phyloP scores from a whole-genome alignment of 305 asterid species.

The Coffea humblotiana region DNA sequence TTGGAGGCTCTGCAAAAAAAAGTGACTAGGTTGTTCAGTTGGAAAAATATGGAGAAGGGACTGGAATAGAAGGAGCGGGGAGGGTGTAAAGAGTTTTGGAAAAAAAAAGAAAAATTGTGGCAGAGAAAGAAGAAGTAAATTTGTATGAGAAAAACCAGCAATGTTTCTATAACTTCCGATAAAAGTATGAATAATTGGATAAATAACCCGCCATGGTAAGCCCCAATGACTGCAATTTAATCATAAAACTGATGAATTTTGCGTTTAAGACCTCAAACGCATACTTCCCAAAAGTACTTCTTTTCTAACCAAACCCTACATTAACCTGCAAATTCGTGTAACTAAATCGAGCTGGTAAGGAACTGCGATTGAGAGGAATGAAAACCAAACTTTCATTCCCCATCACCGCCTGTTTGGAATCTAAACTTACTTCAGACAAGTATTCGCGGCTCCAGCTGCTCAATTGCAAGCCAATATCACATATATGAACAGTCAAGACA shows the following conservation, averaged over 20 bases:
- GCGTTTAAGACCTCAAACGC: not conserved
- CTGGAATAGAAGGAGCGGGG: no score
- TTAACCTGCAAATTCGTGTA: not conserved
- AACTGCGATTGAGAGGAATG: not conserved
- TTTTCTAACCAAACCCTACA: not conserved
- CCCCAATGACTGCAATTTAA: not conserved
- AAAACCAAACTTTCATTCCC: not conserved
- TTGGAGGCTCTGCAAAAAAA: no score
- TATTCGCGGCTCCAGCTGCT: not conserved
- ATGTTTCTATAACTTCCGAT: no score
- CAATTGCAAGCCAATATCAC: not conserved
- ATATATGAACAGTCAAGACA: not conserved
- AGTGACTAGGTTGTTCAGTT: no score
- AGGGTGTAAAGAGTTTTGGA: no score
- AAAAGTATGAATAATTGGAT: no score
- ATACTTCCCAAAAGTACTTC: not conserved
- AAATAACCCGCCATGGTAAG: slow-evolving; percentile 8
- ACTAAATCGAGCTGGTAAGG: not conserved
- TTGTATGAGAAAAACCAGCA: no score
- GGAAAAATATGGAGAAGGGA: no score
- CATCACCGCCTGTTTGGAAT: not conserved
- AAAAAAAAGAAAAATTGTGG: no score
- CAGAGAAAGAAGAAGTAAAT: no score
- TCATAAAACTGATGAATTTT: not conserved
- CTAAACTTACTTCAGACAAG: not conserved